Conservation (phyloP, 345 rosid species). For the Kandelia obovata region DNA sequence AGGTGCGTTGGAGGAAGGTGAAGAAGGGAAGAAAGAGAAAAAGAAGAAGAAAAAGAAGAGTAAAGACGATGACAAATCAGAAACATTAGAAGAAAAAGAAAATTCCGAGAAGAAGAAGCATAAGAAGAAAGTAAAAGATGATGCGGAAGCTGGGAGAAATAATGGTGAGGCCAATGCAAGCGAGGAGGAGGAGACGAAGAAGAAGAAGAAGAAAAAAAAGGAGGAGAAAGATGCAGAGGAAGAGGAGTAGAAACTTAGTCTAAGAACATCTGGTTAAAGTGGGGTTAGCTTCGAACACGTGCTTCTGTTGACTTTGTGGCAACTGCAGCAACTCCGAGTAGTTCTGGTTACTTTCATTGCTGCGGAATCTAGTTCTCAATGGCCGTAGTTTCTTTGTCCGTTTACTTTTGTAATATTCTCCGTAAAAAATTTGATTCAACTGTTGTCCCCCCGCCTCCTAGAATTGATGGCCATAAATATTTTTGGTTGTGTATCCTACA, state of each 20-base stretch:
- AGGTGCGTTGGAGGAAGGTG: constrained; percentile 44
- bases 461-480: too few relatives aligned
- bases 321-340: background rate
- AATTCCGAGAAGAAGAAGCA: background rate
- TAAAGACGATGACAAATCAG: constrained; percentile 30
- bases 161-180: background rate
- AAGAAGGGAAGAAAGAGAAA: constrained; percentile 19
- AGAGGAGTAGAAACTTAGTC: background rate
- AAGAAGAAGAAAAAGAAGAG: constrained; percentile 42
- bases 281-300: background rate
- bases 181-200: constrained; percentile 13
- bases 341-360: background rate
- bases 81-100: constrained; percentile 32
- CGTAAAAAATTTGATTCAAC: too few relatives aligned
- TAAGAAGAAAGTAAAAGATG: background rate
- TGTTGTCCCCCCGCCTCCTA: too few relatives aligned
- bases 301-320: background rate
- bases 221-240: background rate
- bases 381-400: background rate
- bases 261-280: background rate
- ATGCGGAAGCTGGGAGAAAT: background rate
- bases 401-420: background rate
- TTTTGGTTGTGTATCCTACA: too few relatives aligned
- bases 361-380: background rate
- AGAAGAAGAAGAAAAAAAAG: constrained; percentile 18